Evolutionary conservation across 306 rosid species (phyloP), one percentile per base, ranked within the genome.

Genomic region (Medicago arabica): DNA sequence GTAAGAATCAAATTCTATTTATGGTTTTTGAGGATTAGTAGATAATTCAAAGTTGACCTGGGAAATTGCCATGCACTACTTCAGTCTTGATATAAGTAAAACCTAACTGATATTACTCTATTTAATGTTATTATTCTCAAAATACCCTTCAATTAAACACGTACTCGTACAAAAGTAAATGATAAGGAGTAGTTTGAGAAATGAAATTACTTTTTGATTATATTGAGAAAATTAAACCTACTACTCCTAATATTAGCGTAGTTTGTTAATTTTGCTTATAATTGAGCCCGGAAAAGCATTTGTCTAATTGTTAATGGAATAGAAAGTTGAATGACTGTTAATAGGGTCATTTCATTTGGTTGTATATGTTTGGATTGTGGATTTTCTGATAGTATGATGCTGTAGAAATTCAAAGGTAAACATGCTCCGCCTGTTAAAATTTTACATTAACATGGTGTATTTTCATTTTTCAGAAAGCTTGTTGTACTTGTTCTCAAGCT

Each of bases 401-500:
- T 70, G 44, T 73, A 61, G 59, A 77, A 61, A 74, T 31, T 49
- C 17, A 50, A 63, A 76, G 8, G 47, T 41, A 51, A 41, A 14
- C 31, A 59, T 61, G 57, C 58, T 67, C 67, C 25, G 15, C 12
- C 5, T 73, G 40, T 69, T 74, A 77, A 46, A 63, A 67, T 69
- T 62, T 67, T 36, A 19, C 49, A 19, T 68, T 61, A 69, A 11
- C 40, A 36, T 19, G 57, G 17, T 80, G 69, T 62, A n/a, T 79
- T 80, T 13, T n/a, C 15, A 3, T 34, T 61, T 61, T 77, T 76
- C 98, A 96, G 99, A 96, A 90, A 89, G 85, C 87, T 68, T 96
- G 99, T 86, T 90, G 68, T 82, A 75, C 89, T 19, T 96, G 99
- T 86, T 90, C 96, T 81, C 96, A 86, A 67, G 83, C 97, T 34